Percentiles rank a stretch among this genome's conserved stretches.
These are phyloP conservation scores for Pouteria campechiana DNA, from an alignment of 179 eudicot genomes.

Conservation along the genomic window DNA sequence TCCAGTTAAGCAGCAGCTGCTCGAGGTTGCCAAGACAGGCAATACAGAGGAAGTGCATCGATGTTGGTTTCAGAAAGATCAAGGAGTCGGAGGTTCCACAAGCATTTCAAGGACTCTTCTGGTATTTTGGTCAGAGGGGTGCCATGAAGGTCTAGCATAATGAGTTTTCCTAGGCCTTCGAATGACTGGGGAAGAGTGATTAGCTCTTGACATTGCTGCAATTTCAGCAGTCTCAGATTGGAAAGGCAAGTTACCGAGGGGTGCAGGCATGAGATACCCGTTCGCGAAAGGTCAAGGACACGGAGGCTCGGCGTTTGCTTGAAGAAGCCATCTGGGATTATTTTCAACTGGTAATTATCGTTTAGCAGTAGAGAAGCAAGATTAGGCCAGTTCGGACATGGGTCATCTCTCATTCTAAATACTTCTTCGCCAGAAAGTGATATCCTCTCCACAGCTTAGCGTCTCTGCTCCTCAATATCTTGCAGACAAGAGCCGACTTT, in stretches of 20 bases:
- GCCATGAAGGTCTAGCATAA: slow-evolving; percentile 16
- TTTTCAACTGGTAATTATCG: too few relatives aligned
- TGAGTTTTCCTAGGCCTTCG: too few relatives aligned
- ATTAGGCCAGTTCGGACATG: too few relatives aligned
- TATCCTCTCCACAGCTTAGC: too few relatives aligned
- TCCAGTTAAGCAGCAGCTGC: slow-evolving; percentile 10
- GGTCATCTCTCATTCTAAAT: too few relatives aligned
- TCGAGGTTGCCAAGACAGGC: slow-evolving; percentile 3
- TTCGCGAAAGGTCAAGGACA: slow-evolving; percentile 6
- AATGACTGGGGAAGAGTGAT: slow-evolving; percentile 3
- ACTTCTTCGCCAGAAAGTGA: too few relatives aligned
- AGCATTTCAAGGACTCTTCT: slow-evolving; percentile 10
- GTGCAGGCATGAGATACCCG: slow-evolving; percentile 8
- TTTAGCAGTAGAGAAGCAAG: too few relatives aligned
- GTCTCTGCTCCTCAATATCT: too few relatives aligned
- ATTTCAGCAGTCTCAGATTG: slow-evolving; percentile 10
- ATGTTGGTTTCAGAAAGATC: slow-evolving; percentile 17
- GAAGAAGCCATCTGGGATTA: slow-evolving; percentile 1
- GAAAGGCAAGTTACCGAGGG: slow-evolving; percentile 13
- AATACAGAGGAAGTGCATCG: background rate
- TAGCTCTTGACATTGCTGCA: slow-evolving; percentile 5
- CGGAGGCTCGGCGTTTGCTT: background rate
- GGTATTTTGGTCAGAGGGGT: slow-evolving; percentile 2
- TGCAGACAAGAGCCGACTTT: too few relatives aligned
- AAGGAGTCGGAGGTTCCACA: slow-evolving; percentile 11